Percentiles rank a stretch among this genome's conserved stretches.
These are phyloP conservation scores for Spatholobus suberectus DNA, from an alignment of 306 rosid species.

Conservation along the genomic window DNA sequence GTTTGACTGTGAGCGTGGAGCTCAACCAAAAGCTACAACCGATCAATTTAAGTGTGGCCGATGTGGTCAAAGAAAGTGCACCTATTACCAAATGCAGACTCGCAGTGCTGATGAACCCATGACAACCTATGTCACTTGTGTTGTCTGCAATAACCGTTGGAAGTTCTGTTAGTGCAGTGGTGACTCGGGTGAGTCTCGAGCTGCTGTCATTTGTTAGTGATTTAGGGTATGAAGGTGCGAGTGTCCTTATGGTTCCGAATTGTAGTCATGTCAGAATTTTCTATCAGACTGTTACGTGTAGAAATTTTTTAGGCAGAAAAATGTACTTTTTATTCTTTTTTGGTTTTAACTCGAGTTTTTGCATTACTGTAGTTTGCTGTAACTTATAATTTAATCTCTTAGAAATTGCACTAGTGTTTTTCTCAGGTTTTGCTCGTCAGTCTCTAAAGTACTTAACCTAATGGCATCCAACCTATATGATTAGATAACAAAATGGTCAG, in stretches of 20 bases:
- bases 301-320: constrained; percentile 41
- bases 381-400: constrained; percentile 24
- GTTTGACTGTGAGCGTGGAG: constrained; percentile 88
- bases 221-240: constrained; percentile 45
- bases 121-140: constrained; percentile 97
- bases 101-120: constrained; percentile 99
- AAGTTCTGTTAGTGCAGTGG: constrained; percentile 84
- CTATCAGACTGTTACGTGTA: constrained; percentile 42
- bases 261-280: constrained; percentile 45
- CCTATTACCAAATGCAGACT: constrained; percentile 98
- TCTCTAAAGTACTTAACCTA: not conserved
- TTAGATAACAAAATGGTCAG: not conserved
- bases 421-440: not conserved
- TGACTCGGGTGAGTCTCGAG: constrained; percentile 31
- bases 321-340: constrained; percentile 40
- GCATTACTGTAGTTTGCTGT: constrained; percentile 32
- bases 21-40: constrained; percentile 73
- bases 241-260: constrained; percentile 42
- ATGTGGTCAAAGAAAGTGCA: constrained; percentile 88
- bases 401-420: constrained; percentile 18
- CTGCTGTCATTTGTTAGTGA: constrained; percentile 46
- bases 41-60: constrained; percentile 94
- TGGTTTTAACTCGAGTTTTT: constrained; percentile 14
- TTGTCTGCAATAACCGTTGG: constrained; percentile 89
- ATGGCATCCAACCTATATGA: not conserved